Evolutionary conservation across 768 basidiomycete species (phyloP).

Genomic region (Suillus hirtellus): DNA sequence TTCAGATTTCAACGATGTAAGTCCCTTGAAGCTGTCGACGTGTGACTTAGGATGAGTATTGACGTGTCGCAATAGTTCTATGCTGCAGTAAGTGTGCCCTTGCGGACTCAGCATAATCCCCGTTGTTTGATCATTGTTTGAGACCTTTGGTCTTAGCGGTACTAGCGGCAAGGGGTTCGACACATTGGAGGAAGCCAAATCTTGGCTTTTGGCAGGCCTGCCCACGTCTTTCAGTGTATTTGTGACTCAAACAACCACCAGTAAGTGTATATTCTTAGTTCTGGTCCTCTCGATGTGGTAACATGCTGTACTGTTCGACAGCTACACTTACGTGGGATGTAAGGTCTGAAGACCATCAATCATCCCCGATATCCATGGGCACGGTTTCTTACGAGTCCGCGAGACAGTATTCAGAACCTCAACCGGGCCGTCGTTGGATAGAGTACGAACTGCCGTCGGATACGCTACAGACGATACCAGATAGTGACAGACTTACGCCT

Average conservation of each 20-base stretch:
- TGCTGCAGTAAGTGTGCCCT: constrained; percentile 22
- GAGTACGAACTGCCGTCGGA: constrained; percentile 4
- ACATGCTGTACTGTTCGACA: background rate
- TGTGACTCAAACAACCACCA: constrained; percentile 9
- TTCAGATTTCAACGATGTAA: constrained; percentile 28
- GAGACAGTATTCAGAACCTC: constrained; percentile 4
- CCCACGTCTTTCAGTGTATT: constrained; percentile 13
- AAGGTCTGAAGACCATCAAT: background rate
- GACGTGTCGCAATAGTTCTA: constrained; percentile 18
- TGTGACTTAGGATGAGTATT: background rate
- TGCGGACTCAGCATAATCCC: background rate
- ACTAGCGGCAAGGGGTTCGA: constrained; percentile 35
- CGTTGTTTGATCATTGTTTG: background rate
- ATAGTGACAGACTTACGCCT: background rate
- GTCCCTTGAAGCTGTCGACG: constrained; percentile 7
- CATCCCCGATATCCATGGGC: constrained; percentile 10
- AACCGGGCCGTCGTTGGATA: background rate
- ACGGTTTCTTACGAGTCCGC: background rate
- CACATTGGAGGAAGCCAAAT: constrained; percentile 26
- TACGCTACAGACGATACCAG: background rate
- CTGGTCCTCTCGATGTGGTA: background rate
- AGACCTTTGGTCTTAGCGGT: constrained; percentile 34
- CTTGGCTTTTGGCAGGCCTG: constrained; percentile 21
- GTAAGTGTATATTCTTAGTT: constrained; percentile 20
- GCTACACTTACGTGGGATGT: background rate